Evolutionary conservation across 257 asterid species (phyloP), one percentile per base, ranked within the genome.

Genomic region (Ballota nigra): DNA sequence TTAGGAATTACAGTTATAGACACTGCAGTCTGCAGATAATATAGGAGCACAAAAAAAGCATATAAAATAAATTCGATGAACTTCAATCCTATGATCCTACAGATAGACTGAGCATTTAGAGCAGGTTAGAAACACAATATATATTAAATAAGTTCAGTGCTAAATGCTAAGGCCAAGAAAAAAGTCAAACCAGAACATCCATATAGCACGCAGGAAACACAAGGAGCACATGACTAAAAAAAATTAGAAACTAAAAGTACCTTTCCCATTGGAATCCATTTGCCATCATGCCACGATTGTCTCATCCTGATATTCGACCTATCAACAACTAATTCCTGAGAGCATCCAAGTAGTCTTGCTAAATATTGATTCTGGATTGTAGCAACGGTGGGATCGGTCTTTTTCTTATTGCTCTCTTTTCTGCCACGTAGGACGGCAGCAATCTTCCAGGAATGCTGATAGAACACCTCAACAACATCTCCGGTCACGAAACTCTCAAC

Each of bases 381-480:
- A 23, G 77, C 68, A 63, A 36, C 79, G 45, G 59, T 77, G 53
- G 7, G 11, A 52, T 16, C 19, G 22, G 22, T 63, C 72, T 65
- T 75, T 20, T 45, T 61, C 28, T 72, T 68, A 33, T 41, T 79
- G 12, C 43, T 71, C 62, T 68, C 80, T 28, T 72, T 74, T 60
- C 51, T 79, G 45, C 83, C 81, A 2, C 41, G 76, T 41, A 84
- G 45, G 75, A 92, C 71, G 12, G 78, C 52, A 68, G 96, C 90
- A 63, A 75, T 64, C 75, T 82, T 89, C 96, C 98, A 92, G 5
- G 94, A 86, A 74, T 23, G 47, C 18, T 83, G 84, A 66, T 85
- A 75, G 84, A 86, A 83, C 68, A 92, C 92, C 84, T 92, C 96
- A 69, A 92, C 91, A 58, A 84, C 59, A 73, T 83, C 88, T 53